phyloP scores from a whole-genome alignment of 2,329 filamentous ascomycete species.

The Cytospora chrysosperma region DNA sequence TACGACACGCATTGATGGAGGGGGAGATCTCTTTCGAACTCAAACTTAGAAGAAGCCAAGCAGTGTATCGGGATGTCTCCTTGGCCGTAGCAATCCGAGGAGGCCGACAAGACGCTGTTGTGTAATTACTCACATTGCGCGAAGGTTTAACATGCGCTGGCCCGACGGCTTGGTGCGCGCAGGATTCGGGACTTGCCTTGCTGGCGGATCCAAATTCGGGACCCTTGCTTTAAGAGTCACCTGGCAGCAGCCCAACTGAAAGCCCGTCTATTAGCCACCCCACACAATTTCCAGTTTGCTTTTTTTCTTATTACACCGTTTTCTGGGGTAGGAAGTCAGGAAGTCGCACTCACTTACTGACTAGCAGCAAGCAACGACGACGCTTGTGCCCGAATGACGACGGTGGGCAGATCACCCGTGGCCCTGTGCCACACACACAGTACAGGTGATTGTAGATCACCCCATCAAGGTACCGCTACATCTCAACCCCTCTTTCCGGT shows the following conservation, averaged over 20 bases:
- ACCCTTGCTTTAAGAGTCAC: slow-evolving; percentile 7
- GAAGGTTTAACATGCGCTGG: neutral
- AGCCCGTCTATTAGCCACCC: neutral
- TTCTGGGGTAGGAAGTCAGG: neutral
- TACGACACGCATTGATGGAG: slow-evolving; percentile 6
- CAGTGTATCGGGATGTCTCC: neutral
- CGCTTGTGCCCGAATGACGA: neutral
- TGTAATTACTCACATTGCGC: neutral
- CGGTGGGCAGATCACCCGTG: neutral
- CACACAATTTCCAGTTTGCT: neutral
- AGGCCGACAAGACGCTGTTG: neutral
- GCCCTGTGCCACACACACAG: neutral
- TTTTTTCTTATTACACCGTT: neutral
- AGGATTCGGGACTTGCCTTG: neutral
- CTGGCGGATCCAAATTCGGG: neutral
- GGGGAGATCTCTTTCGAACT: neutral
- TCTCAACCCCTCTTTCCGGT: neutral
- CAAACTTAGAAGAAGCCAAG: neutral
- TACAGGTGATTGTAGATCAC: neutral
- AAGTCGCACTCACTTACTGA: neutral
- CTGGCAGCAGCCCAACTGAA: slow-evolving; percentile 1
- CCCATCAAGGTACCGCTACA: neutral
- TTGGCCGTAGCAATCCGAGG: neutral
- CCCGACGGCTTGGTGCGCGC: neutral
- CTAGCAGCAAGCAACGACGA: neutral